phyloP scores from a whole-genome alignment of 805 yeast species.

The Candida awuae region DNA sequence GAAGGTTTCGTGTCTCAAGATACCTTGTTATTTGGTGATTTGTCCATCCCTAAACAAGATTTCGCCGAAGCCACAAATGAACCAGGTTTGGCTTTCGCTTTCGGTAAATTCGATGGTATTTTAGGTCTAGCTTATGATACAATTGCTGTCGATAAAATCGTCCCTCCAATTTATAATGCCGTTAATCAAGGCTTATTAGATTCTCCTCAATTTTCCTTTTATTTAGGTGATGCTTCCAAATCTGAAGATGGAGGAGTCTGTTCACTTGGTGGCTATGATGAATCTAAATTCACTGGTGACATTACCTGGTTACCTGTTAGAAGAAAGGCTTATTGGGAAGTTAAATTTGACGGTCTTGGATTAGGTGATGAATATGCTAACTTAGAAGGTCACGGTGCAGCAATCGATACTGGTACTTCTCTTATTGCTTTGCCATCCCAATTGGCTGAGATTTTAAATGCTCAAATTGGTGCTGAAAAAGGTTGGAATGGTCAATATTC shows the following conservation, averaged over 20 bases:
- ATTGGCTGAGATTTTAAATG: conserved; percentile 87
- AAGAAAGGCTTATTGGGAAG: conserved; percentile 99
- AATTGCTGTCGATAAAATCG: conserved; percentile 80
- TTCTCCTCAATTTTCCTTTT: conserved; percentile 79
- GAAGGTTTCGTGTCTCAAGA: conserved; percentile 92
- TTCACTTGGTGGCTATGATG: conserved; percentile 91
- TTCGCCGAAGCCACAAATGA: conserved; percentile 97
- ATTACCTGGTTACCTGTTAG: conserved; percentile 95
- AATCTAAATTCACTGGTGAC: conserved; percentile 67
- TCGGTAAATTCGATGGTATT: conserved; percentile 97
- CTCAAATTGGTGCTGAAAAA: conserved; percentile 95
- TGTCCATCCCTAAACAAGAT: conserved; percentile 79
- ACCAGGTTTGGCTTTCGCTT: conserved; percentile 97
- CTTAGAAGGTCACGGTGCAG: conserved; percentile 83
- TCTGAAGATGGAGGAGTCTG: conserved; percentile 81
- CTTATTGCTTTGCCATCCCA: conserved; percentile 91
- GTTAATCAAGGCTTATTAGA: conserved; percentile 74
- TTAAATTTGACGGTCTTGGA: conserved; percentile 80
- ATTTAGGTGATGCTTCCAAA: conserved; percentile 70
- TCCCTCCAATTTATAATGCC: conserved; percentile 93
- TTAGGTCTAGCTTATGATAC: conserved; percentile 91
- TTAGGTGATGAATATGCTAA: conserved; percentile 88
- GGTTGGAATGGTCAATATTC: conserved; percentile 97
- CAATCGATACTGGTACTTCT: conserved; percentile 97
- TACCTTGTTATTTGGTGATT: conserved; percentile 69